Evolutionary conservation across 2,329 filamentous ascomycete genomes (phyloP), one percentile per base, ranked within the genome.

Genomic region (Cytospora mali): DNA sequence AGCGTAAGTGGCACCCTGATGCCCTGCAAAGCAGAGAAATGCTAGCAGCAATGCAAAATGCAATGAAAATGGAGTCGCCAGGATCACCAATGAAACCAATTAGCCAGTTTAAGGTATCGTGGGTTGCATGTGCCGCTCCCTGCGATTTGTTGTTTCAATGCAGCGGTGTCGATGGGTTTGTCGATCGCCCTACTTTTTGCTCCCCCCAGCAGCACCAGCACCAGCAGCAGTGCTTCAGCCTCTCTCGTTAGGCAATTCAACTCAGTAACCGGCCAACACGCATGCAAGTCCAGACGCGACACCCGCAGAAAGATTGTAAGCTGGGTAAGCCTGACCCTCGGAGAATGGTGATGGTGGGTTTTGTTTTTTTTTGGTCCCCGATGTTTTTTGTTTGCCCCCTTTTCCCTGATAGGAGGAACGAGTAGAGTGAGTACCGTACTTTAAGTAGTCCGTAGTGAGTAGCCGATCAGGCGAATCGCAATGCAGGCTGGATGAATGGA

Each of bases 61-160:
- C 42, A 46, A 46, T 33, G n/a, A 35, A 35, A 35, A 61, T 39
- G 31, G 49, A 46, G 52, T 60, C 56, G 55, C 59, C 58, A 59
- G 58, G 53, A 64, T 74, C 70, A 76, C 73, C 75, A 77, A 76
- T 75, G 68, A 60, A 28, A 60, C 50, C 58, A 60, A 60, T 60
- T 49, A 14, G 71, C 68, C 67, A 68, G 69, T 68, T 68, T 71
- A 75, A 72, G 71, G 75, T 78, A 74, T 75, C 80, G 81, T 82
- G 71, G 42, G 72, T 50, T 78, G 77, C 70, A 46, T 46, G 42
- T 46, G 42, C 42, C 42, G 42, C n/a, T 46, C 42, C 72, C 69
- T 73, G 73, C 69, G 68, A 72, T 72, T 73, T 70, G 70, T 73
- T 73, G 72, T 72, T 74, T 71, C 65, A 69, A 66, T 68, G 29